Conservation (phyloP, 768 basidiomycete genomes). For the Fomitopsis serialis region DNA sequence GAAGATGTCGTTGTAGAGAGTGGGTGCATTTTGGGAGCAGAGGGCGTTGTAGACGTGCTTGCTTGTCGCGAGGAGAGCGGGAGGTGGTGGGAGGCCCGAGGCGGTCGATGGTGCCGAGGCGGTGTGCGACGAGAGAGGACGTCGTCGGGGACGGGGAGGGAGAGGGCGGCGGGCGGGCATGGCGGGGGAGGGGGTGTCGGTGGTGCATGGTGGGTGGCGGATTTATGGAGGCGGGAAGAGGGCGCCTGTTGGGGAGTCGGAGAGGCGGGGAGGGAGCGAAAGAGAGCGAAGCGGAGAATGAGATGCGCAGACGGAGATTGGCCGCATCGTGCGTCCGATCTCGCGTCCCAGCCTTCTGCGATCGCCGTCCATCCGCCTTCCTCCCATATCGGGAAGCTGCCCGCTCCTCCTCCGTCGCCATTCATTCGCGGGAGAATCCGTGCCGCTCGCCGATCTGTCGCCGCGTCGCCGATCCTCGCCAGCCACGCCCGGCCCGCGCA, state of each 20-base stretch:
- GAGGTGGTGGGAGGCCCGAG: conserved; percentile 45
- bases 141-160: conserved; percentile 34
- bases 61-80: conserved; percentile 45
- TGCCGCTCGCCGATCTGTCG: not conserved
- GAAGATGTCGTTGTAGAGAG: conserved; percentile 52
- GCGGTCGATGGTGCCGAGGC: conserved; percentile 34
- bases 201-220: not conserved
- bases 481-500: not conserved
- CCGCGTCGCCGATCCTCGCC: no score
- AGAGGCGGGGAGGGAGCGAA: not conserved
- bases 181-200: conserved; percentile 4
- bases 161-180: conserved; percentile 14
- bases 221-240: not conserved
- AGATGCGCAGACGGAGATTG: not conserved
- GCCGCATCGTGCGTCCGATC: not conserved
- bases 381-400: not conserved
- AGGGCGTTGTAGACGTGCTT: conserved; percentile 34
- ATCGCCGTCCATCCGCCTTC: not conserved
- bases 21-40: conserved; percentile 19
- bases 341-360: not conserved
- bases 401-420: not conserved
- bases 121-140: conserved; percentile 48
- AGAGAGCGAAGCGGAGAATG: not conserved
- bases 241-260: not conserved
- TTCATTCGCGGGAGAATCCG: not conserved